Percentiles rank a stretch among this genome's conserved stretches.
Conservation (phyloP, 2,329 filamentous ascomycete species). For the Davidsoniella australis region DNA sequence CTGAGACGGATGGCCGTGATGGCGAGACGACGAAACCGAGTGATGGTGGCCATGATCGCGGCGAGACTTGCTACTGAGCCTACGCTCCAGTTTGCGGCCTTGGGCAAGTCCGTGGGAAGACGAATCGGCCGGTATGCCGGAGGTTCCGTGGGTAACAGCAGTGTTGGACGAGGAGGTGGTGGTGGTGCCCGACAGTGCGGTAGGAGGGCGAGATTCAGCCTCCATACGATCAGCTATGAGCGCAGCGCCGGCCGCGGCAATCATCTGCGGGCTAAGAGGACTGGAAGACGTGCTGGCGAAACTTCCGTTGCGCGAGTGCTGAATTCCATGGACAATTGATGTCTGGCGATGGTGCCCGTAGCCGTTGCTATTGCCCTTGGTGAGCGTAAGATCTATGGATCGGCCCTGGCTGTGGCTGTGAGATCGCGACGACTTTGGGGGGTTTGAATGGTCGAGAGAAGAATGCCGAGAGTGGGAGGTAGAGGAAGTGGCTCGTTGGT, state of each 20-base stretch:
- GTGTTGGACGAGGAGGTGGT: slow-evolving; percentile 27
- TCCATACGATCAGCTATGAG: slow-evolving; percentile 35
- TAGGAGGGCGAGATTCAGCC: slow-evolving; percentile 25
- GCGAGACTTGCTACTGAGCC: slow-evolving; percentile 45
- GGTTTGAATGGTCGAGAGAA: slow-evolving; percentile 36
- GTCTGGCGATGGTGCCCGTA: slow-evolving; percentile 92
- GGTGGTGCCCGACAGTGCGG: slow-evolving; percentile 20
- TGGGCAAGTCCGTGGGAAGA: slow-evolving; percentile 25
- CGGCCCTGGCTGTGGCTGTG: slow-evolving; percentile 20
- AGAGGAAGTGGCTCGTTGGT: slow-evolving; percentile 28
- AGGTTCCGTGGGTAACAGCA: slow-evolving; percentile 13
- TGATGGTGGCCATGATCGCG: slow-evolving; percentile 59
- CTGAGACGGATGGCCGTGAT: slow-evolving; percentile 36
- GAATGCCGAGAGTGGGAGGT: slow-evolving; percentile 39
- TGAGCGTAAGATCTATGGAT: slow-evolving; percentile 26
- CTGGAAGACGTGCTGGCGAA: slow-evolving; percentile 63
- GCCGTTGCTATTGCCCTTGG: slow-evolving; percentile 29
- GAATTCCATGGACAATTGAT: slow-evolving; percentile 90
- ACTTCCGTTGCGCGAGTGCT: slow-evolving; percentile 83
- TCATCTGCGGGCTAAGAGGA: slow-evolving; percentile 76
- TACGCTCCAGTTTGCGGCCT: slow-evolving; percentile 38
- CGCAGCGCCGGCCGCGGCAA: slow-evolving; percentile 47
- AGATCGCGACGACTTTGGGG: slow-evolving; percentile 16
- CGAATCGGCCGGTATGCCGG: slow-evolving; percentile 29
- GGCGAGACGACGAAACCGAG: slow-evolving; percentile 52